Conservation (phyloP, 257 asterid genomes). For the Handroanthus guayacan region DNA sequence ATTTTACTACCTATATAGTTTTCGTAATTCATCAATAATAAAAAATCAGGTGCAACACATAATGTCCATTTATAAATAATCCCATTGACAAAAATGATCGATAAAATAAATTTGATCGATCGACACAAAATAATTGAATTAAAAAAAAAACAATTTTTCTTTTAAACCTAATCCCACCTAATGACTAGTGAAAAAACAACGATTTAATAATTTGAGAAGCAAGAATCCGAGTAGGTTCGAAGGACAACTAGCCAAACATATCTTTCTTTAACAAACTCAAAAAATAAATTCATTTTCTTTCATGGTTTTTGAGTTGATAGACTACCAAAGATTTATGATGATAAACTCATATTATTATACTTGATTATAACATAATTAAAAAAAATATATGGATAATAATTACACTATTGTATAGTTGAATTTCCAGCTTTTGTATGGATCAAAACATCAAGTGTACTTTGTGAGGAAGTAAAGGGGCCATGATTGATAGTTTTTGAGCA, state of each 20-base stretch:
- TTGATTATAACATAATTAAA: background rate
- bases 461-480: constrained; percentile 29
- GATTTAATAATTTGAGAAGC: background rate
- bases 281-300: constrained; percentile 5
- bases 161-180: background rate
- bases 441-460: constrained; percentile 28
- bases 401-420: constrained; percentile 10
- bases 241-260: constrained; percentile 14
- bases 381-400: background rate
- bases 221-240: background rate
- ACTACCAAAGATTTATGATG: background rate
- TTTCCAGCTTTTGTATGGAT: background rate
- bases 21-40: too few species aligned
- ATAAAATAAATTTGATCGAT: too few species aligned
- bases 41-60: too few species aligned
- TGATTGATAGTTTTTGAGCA: constrained; percentile 19
- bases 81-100: too few species aligned
- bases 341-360: background rate
- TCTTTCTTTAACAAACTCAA: constrained; percentile 1
- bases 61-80: background rate
- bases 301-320: constrained; percentile 8
- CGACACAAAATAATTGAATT: too few species aligned
- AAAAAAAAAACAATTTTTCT: background rate
- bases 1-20: too few species aligned
- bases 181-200: background rate